Percentiles rank a stretch among this genome's conserved stretches.
phyloP scores from a whole-genome alignment of 257 asterid genomes.

The Anisodus tanguticus region DNA sequence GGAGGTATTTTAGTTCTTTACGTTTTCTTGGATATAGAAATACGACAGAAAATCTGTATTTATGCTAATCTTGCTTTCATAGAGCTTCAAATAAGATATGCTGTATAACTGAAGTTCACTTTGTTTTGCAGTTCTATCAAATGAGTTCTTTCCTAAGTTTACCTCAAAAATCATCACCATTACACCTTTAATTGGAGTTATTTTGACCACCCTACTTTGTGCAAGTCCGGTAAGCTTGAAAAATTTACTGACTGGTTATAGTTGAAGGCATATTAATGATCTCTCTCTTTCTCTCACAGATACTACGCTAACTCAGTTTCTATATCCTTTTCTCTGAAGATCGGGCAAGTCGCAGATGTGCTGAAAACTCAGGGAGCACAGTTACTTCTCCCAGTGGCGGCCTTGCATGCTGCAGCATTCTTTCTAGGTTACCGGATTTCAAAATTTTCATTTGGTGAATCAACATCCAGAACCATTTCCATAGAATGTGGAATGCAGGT shows the following conservation, averaged over 20 bases:
- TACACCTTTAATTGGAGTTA: slow-evolving; percentile 88
- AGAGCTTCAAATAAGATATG: neutral
- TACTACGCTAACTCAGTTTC: neutral
- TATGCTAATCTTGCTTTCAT: slow-evolving; percentile 12
- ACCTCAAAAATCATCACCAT: slow-evolving; percentile 78
- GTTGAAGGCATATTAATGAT: neutral
- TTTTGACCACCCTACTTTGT: slow-evolving; percentile 92
- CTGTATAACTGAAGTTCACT: slow-evolving; percentile 15
- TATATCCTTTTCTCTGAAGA: slow-evolving; percentile 51
- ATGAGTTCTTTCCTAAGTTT: slow-evolving; percentile 89
- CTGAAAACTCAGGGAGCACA: slow-evolving; percentile 91
- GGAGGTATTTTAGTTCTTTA: slow-evolving; percentile 60
- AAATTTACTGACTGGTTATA: slow-evolving; percentile 22
- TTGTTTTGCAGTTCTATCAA: slow-evolving; percentile 70
- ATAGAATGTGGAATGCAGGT: slow-evolving; percentile 99
- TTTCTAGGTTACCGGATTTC: slow-evolving; percentile 80
- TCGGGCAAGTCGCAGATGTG: slow-evolving; percentile 93
- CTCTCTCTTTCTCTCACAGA: neutral
- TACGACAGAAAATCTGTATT: neutral
- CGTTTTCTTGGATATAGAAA: neutral
- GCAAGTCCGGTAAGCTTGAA: slow-evolving; percentile 88
- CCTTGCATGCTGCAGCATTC: slow-evolving; percentile 88
- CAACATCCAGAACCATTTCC: slow-evolving; percentile 94
- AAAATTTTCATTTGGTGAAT: slow-evolving; percentile 89
- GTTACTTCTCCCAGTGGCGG: slow-evolving; percentile 77